phyloP scores from a whole-genome alignment of 169 alveolate genomes.

The Plasmodium vivax region DNA sequence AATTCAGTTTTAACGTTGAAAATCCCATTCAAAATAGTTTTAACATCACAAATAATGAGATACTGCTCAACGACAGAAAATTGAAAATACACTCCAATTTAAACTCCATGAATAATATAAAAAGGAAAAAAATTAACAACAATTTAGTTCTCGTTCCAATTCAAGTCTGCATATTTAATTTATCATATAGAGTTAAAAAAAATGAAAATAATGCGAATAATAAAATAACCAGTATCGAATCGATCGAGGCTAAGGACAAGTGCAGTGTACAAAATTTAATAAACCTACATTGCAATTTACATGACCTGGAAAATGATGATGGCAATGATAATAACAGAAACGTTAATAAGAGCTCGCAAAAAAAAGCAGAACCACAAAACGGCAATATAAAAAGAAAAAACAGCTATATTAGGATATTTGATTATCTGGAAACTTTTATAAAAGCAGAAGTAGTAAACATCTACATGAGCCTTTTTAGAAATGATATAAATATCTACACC shows the following conservation, averaged over 20 bases:
- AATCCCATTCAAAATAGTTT: conserved; percentile 58
- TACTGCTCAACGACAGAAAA: conserved; percentile 51
- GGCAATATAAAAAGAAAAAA: conserved; percentile 9
- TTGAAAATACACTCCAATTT: conserved; percentile 34
- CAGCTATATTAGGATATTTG: conserved; percentile 34
- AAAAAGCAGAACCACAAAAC: background rate
- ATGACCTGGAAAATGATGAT: background rate
- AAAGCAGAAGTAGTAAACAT: conserved; percentile 64
- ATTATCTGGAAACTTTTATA: conserved; percentile 63
- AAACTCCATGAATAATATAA: conserved; percentile 35
- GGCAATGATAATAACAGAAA: conserved; percentile 19
- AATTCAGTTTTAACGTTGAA: conserved; percentile 35
- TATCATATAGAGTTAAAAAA: conserved; percentile 58
- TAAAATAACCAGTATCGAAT: background rate
- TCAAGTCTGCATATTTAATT: conserved; percentile 67
- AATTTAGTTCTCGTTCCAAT: conserved; percentile 65
- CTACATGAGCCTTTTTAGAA: conserved; percentile 68
- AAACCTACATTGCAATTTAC: conserved; percentile 11
- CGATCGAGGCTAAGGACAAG: conserved; percentile 10
- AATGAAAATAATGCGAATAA: conserved; percentile 1
- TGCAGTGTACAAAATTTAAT: conserved; percentile 16
- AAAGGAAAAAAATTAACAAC: conserved; percentile 37
- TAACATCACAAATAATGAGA: conserved; percentile 49
- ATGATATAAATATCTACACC: conserved; percentile 65
- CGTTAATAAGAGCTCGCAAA: conserved; percentile 11